Conservation (phyloP, 805 yeast genomes). For the Candida dajiaensis region DNA sequence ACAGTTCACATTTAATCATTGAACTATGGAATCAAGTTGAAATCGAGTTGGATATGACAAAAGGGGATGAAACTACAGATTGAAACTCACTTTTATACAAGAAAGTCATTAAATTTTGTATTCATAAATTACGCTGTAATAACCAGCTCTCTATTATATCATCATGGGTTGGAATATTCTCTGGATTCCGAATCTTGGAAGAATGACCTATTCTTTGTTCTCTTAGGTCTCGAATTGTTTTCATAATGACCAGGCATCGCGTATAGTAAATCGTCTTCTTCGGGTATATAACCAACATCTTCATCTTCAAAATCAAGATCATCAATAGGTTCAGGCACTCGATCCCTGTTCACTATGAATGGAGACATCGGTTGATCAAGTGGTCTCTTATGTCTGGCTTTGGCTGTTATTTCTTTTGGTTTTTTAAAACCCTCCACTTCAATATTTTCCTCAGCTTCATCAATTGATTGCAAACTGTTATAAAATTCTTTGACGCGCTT, state of each 20-base stretch:
- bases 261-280: neutral
- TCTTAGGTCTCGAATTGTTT: neutral
- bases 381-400: neutral
- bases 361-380: neutral
- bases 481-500: conserved; percentile 69
- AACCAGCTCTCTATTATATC: no score
- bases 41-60: conserved; percentile 29
- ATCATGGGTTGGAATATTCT: neutral
- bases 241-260: neutral
- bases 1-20: conserved; percentile 48
- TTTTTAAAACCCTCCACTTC: neutral
- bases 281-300: neutral
- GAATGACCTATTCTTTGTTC: neutral
- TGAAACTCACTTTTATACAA: no score
- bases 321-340: neutral
- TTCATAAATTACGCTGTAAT: neutral
- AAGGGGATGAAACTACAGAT: conserved; percentile 4
- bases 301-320: neutral
- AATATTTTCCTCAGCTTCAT: conserved; percentile 16
- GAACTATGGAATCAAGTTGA: conserved; percentile 59
- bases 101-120: neutral
- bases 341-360: neutral
- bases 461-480: conserved; percentile 32
- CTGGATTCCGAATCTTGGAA: neutral
- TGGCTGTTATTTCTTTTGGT: neutral